These are phyloP conservation scores for Mucor velutinosus DNA, from an alignment of 371 early-diverging fungal genomes.

Conservation along the genomic window DNA sequence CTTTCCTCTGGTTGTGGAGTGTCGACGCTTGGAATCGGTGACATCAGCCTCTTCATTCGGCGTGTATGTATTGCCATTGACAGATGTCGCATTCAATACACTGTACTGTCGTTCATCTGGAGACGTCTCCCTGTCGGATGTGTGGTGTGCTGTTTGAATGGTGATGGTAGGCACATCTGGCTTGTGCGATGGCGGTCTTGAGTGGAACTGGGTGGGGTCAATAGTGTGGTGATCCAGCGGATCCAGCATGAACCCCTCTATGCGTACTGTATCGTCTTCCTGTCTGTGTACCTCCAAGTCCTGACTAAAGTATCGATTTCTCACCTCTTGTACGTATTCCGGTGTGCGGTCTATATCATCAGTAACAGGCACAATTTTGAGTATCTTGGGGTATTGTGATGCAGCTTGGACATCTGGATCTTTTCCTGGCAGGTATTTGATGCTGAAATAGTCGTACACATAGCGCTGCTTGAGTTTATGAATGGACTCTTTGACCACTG, in stretches of 20 bases:
- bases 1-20: not conserved
- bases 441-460: slow-evolving; percentile 35
- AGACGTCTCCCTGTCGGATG: not conserved
- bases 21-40: not conserved
- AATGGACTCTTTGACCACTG: slow-evolving; percentile 11
- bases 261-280: not conserved
- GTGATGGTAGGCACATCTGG: not conserved
- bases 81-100: slow-evolving; percentile 4
- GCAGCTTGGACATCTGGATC: not conserved
- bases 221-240: not conserved
- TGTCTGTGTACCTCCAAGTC: not conserved
- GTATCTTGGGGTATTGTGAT: not conserved
- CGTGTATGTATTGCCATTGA: not conserved
- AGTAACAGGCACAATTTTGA: not conserved
- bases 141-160: not conserved
- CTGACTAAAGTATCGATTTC: not conserved
- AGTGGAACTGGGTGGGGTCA: not conserved
- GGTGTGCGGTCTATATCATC: not conserved
- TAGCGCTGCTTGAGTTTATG: slow-evolving; percentile 23
- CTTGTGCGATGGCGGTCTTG: not conserved
- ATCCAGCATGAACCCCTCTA: not conserved
- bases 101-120: not conserved
- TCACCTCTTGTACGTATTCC: not conserved
- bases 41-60: slow-evolving; percentile 1
- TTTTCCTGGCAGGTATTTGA: slow-evolving; percentile 9